A percentile compares a stretch with the other conserved stretches of the same genome.
phyloP scores from a whole-genome alignment of 345 rosid genomes.

The Arabidopsis arenosa region DNA sequence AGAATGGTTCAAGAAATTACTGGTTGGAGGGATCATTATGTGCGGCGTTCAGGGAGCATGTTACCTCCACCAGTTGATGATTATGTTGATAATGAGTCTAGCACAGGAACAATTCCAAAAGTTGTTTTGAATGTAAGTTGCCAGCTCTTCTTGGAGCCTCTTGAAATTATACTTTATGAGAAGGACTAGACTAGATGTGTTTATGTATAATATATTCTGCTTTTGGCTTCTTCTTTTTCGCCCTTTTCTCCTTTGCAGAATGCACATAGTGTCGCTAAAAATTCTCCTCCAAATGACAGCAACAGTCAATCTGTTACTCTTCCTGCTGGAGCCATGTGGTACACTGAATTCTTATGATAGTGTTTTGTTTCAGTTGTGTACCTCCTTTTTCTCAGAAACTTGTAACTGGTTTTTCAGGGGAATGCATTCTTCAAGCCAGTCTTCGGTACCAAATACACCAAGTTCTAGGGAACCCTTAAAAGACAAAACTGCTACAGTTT shows the following conservation, averaged over 20 bases:
- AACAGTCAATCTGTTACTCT: conserved; percentile 59
- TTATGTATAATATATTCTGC: conserved; percentile 22
- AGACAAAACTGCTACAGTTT: conserved; percentile 50
- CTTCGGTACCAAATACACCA: conserved; percentile 40
- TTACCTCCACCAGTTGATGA: conserved; percentile 89
- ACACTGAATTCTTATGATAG: conserved; percentile 30
- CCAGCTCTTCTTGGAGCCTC: conserved; percentile 4
- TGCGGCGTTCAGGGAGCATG: conserved; percentile 65
- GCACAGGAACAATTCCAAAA: conserved; percentile 58
- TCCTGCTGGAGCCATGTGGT: conserved; percentile 97
- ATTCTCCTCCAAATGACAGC: conserved; percentile 71
- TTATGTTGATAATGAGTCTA: conserved; percentile 54
- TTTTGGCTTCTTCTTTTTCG: neutral
- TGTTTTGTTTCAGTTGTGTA: neutral
- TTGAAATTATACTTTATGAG: conserved; percentile 6
- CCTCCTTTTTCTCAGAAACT: conserved; percentile 22
- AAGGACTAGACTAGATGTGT: neutral
- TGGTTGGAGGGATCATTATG: conserved; percentile 56
- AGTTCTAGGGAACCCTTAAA: conserved; percentile 60
- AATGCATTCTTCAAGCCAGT: conserved; percentile 64
- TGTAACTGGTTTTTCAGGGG: conserved; percentile 57
- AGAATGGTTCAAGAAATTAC: conserved; percentile 82
- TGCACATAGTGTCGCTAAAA: conserved; percentile 47
- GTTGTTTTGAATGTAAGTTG: conserved; percentile 66
- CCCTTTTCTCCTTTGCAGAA: conserved; percentile 47